Evolutionary conservation across 164 flowering plant species (phyloP), one percentile per base, ranked within the genome.

Genomic region (Stephania japonica): DNA sequence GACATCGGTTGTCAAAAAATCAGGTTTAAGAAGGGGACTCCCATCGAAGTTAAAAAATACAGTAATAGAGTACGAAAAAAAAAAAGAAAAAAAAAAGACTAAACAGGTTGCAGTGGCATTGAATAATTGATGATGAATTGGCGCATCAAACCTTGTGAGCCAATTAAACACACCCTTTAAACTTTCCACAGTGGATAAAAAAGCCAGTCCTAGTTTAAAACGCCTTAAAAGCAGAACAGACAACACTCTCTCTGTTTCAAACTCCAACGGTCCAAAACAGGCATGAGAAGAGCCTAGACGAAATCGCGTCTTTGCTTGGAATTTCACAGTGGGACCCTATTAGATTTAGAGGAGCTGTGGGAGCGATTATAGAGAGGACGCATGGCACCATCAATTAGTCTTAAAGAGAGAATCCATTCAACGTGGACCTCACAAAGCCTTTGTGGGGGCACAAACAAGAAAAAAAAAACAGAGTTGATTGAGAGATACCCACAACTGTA

Each of bases 301-400:
- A 56, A 56, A 56, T 56, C 62, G 62, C 19, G 62, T 5, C 0
- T 18, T 56, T 32, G 38, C 38, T 56, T 56, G 62, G 62, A 56
- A 56, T 56, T 56, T 56, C 50, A 16, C 6, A n/a, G 18, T 12
- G 61, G 14, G 61, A 19, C 6, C 61, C 61, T 53, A 3, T 1
- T 4, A 53, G 61, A 53, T 53, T 53, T n/a, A 14, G 62, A 56
- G 21, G 25, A 41, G 50, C 62, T 62, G 21, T 65, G 19, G 75
- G 71, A 70, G 75, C 68, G 68, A 59, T 47, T 68, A 14, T 2
- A 0, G 3, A 23, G 14, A 69, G 42, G 75, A 73, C 82, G 74
- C 65, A 42, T 76, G 81, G 80, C 76, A 62, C 23, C 67, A 66
- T 66, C 24, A 21, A 61, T 59, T 13, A 4, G 12, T 59, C 38